Evolutionary conservation across 23 red algal species (phyloP), one percentile per base, ranked within the genome.

Genomic region (Cyanidioschyzon merolae): DNA sequence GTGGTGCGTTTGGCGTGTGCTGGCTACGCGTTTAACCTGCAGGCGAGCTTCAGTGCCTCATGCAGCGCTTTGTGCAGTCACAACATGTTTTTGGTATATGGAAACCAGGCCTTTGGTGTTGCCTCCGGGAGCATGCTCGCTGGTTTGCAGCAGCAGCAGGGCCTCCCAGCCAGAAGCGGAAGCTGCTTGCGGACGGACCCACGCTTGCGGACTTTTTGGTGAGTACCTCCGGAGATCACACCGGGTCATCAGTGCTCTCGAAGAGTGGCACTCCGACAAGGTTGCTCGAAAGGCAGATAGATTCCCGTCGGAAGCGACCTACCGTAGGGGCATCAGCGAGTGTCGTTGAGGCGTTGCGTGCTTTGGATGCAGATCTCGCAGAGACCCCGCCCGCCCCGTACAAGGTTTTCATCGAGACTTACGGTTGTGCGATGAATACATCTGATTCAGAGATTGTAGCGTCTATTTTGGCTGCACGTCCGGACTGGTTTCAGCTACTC

Each of bases 341-440:
- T 32, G 63, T 71, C n/a, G 63, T 71, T 25, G 12, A 71, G 29
- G 63, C 63, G 12, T 71, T 71, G 63, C 16, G 30, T 7, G 29
- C 12, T 32, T 15, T 54, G 12, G 45, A 21, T 7, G 12, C 7
- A 21, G 45, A 21, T 15, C 12, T 21, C 45, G 45, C 7, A 21
- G 16, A 32, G 16, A 32, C 29, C 12, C 63, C 63, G 12, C 63
- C 63, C 12, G n/a, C n/a, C 7, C 63, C 63, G 29, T 25, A 25
- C n/a, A 25, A 35, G 45, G 54, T 81, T 35, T 57, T 59, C 39
- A 7, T 86, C 2, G 82, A 90, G 67, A 90, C 87, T 0, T 74
- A 58, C 37, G 87, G 87, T 58, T 90, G 87, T 59, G 63, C 75
- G 29, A 90, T 90, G 87, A 90, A 90, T 36, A 71, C 80, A 21